Percentiles rank a stretch among this genome's conserved stretches.
phyloP scores from a whole-genome alignment of 208 protist species.

The Blechomonas ayalai region DNA sequence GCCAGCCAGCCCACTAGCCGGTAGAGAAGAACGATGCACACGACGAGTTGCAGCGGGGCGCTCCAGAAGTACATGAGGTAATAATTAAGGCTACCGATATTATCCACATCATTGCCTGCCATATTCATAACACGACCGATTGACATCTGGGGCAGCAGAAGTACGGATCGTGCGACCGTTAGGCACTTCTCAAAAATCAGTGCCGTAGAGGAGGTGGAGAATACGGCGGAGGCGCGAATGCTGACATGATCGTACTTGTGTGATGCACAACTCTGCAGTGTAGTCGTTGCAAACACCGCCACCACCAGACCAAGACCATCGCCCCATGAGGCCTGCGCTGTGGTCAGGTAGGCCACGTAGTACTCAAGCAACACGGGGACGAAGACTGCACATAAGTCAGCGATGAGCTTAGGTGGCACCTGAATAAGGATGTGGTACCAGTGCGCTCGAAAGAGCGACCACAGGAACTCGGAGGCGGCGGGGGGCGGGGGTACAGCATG shows the following conservation, averaged over 20 bases:
- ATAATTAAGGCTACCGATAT: constrained; percentile 46
- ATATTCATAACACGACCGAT: constrained; percentile 83
- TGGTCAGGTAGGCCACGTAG: constrained; percentile 29
- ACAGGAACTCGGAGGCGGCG: constrained; percentile 8
- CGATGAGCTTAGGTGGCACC: constrained; percentile 19
- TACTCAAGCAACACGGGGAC: constrained; percentile 28
- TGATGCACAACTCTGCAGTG: constrained; percentile 18
- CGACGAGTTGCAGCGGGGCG: constrained; percentile 47
- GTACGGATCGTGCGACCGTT: constrained; percentile 17
- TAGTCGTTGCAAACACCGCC: constrained; percentile 20
- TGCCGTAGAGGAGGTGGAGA: constrained; percentile 55
- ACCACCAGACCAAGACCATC: constrained; percentile 16
- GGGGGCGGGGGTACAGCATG: constrained; percentile 5
- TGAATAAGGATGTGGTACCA: constrained; percentile 23
- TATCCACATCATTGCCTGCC: constrained; percentile 48
- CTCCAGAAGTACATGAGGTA: constrained; percentile 77
- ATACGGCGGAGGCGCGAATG: constrained; percentile 26
- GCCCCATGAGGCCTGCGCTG: constrained; percentile 3
- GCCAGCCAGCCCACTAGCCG: constrained; percentile 45
- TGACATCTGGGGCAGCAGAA: constrained; percentile 41
- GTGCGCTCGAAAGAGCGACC: constrained; percentile 17
- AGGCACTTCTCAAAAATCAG: constrained; percentile 78
- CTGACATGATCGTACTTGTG: constrained; percentile 67
- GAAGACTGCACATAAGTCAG: constrained; percentile 14
- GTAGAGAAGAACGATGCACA: constrained; percentile 35